Evolutionary conservation across 441 rosid species (phyloP).

Genomic region (Arabidopsis hybrid): DNA sequence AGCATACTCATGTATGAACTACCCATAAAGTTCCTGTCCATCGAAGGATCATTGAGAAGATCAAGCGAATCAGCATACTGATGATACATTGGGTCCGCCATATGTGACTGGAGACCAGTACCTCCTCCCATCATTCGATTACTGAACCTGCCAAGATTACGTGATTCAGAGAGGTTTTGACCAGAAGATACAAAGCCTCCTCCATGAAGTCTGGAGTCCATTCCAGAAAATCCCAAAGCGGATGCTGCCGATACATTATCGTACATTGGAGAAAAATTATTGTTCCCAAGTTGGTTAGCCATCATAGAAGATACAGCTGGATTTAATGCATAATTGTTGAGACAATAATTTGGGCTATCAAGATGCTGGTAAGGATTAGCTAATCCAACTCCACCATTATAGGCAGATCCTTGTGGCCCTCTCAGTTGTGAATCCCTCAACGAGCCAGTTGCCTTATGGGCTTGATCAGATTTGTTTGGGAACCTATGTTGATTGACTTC

Average conservation of each 20-base stretch:
- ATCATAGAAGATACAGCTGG: conserved; percentile 68
- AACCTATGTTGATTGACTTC: conserved; percentile 57
- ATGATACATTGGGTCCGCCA: conserved; percentile 70
- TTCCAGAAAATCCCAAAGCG: conserved; percentile 66
- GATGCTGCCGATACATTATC: conserved; percentile 78
- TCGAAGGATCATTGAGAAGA: conserved; percentile 56
- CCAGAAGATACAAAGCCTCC: conserved; percentile 60
- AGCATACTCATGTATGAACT: conserved; percentile 65
- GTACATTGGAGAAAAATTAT: conserved; percentile 65
- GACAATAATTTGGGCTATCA: conserved; percentile 58
- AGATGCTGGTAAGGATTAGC: conserved; percentile 60
- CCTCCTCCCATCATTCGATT: conserved; percentile 54
- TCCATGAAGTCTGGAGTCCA: conserved; percentile 70
- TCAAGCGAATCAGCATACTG: conserved; percentile 60
- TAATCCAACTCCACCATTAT: conserved; percentile 59
- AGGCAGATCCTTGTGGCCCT: conserved; percentile 68
- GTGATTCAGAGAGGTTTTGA: conserved; percentile 58
- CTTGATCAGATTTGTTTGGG: conserved; percentile 59
- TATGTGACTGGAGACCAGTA: conserved; percentile 63
- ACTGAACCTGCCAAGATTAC: conserved; percentile 54
- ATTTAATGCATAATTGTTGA: conserved; percentile 60
- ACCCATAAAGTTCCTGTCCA: conserved; percentile 63
- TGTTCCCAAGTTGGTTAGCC: conserved; percentile 69
- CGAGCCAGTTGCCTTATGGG: conserved; percentile 53
- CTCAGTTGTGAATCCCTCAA: conserved; percentile 59